Evolutionary conservation across 805 yeast species (phyloP).

Genomic region (Candida vaughaniae): DNA sequence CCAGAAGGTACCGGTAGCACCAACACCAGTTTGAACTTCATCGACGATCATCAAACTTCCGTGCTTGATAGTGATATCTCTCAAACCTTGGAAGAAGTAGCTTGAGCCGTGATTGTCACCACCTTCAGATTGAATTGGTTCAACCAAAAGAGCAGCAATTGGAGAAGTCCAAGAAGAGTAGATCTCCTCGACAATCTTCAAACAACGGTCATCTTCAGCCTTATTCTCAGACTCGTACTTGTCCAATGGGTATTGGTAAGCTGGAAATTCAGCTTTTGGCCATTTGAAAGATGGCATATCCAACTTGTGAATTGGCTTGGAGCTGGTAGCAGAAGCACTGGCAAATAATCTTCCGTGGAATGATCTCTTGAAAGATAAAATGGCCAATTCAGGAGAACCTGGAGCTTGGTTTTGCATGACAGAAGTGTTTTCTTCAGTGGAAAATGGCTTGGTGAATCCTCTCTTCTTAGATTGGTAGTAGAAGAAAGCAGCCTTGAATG

Average conservation of each 20-base stretch:
- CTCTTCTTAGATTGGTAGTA: constrained; percentile 71
- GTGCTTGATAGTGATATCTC: constrained; percentile 70
- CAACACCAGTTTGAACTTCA: constrained; percentile 90
- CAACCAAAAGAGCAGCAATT: constrained; percentile 85
- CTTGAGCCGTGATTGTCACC: constrained; percentile 87
- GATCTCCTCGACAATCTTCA: constrained; percentile 69
- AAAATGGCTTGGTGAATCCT: constrained; percentile 58
- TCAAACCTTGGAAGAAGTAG: constrained; percentile 76
- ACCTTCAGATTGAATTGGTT: constrained; percentile 91
- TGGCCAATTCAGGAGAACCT: constrained; percentile 84
- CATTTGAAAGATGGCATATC: constrained; percentile 92
- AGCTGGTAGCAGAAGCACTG: constrained; percentile 84
- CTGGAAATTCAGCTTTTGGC: constrained; percentile 95
- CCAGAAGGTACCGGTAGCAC: constrained; percentile 85
- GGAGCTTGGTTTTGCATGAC: constrained; percentile 84
- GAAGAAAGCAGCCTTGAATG: constrained; percentile 85
- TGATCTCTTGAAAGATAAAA: constrained; percentile 80
- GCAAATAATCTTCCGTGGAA: constrained; percentile 97
- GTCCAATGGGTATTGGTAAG: constrained; percentile 80
- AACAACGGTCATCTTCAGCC: constrained; percentile 78
- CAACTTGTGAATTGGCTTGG: constrained; percentile 92
- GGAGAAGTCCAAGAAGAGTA: constrained; percentile 69
- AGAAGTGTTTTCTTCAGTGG: constrained; percentile 65
- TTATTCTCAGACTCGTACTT: constrained; percentile 61
- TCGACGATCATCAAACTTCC: constrained; percentile 74